A percentile compares a stretch with the other conserved stretches of the same genome.
Evolutionary conservation across 1,139 yeast genomes (phyloP).

Genomic region (Yamadazyma blattariae): DNA sequence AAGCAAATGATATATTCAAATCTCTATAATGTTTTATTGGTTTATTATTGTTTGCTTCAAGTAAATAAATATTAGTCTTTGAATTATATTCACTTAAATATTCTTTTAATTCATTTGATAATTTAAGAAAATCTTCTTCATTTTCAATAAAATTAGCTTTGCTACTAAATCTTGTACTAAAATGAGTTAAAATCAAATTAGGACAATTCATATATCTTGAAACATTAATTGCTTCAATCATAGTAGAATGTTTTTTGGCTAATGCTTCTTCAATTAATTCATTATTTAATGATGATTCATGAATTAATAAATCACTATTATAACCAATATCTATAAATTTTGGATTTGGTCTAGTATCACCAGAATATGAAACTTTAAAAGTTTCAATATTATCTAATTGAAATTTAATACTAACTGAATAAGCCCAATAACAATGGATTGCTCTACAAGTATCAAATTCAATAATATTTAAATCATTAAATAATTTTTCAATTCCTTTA

Average conservation of each 20-base stretch:
- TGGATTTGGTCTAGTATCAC: conserved; percentile 86
- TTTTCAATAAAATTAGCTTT: conserved; percentile 45
- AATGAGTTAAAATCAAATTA: conserved; percentile 79
- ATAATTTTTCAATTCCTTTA: conserved; percentile 19
- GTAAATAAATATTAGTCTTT: conserved; percentile 25
- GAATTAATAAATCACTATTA: conserved; percentile 75
- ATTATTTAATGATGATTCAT: conserved; percentile 90
- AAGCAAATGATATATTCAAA: conserved; percentile 39
- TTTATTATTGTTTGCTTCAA: conserved; percentile 11
- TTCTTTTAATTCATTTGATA: conserved; percentile 22
- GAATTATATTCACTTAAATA: conserved; percentile 23
- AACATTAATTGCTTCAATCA: conserved; percentile 78
- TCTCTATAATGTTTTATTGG: conserved; percentile 22
- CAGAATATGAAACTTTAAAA: conserved; percentile 84
- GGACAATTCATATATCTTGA: conserved; percentile 70
- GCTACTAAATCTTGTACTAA: conserved; percentile 85
- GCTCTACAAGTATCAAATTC: conserved; percentile 67
- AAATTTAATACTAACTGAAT: conserved; percentile 64
- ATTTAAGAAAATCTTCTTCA: conserved; percentile 18
- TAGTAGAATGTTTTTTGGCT: conserved; percentile 84
- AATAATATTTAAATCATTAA: conserved; percentile 23
- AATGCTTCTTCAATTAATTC: conserved; percentile 78
- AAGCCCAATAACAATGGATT: conserved; percentile 81
- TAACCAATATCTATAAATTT: conserved; percentile 60
- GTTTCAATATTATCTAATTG: conserved; percentile 23